Conservation (phyloP, 2,329 filamentous ascomycete genomes). For the Claviceps arundinis region DNA sequence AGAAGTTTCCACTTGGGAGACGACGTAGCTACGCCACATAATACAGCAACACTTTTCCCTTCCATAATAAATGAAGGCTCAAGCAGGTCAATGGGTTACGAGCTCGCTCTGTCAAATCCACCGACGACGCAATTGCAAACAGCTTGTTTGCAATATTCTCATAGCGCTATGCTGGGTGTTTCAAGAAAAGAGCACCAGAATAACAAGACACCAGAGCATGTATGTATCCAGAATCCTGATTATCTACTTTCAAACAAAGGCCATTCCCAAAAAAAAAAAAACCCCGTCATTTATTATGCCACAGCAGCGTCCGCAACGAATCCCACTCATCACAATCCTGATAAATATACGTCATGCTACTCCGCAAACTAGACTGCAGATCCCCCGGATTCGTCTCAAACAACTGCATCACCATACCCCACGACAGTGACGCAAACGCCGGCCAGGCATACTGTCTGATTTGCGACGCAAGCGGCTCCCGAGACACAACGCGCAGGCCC, state of each 20-base stretch:
- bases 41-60: too few species aligned
- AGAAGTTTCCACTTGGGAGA: too few species aligned
- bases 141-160: too few species aligned
- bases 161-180: too few species aligned
- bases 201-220: not conserved
- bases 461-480: constrained; percentile 29
- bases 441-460: constrained; percentile 75
- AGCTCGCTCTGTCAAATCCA: too few species aligned
- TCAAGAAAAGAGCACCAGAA: not conserved
- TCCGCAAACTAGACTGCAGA: constrained; percentile 79
- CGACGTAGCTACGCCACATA: too few species aligned
- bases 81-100: too few species aligned
- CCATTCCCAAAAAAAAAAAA: not conserved
- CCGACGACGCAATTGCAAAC: too few species aligned
- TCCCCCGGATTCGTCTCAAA: constrained; percentile 87
- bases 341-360: constrained; percentile 97
- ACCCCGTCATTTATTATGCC: constrained; percentile 57
- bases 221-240: not conserved
- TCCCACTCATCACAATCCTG: constrained; percentile 83
- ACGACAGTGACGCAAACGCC: constrained; percentile 78
- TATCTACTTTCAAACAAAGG: not conserved
- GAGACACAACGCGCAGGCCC: constrained; percentile 37
- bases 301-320: constrained; percentile 67
- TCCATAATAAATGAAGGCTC: too few species aligned
- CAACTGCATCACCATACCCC: constrained; percentile 90